These are phyloP conservation scores for Daldinia eschscholtzii DNA, from an alignment of 2,329 filamentous ascomycete genomes.

Conservation along the genomic window DNA sequence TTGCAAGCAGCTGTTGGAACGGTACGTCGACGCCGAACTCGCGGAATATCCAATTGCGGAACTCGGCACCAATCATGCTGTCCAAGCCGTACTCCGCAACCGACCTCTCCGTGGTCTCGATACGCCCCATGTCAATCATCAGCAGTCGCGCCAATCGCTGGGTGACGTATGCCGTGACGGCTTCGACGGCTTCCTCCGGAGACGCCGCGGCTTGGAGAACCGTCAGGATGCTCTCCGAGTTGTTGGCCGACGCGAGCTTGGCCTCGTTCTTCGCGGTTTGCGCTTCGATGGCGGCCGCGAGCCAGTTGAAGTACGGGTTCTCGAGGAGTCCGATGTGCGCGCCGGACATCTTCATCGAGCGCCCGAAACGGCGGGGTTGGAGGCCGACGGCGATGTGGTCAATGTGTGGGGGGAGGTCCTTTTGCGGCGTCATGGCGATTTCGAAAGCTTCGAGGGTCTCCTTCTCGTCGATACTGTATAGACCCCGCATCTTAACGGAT, in stretches of 20 bases:
- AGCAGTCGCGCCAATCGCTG: conserved; percentile 45
- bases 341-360: conserved; percentile 43
- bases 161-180: conserved; percentile 39
- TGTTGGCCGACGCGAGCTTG: not conserved
- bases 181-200: conserved; percentile 25
- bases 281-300: not conserved
- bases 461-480: conserved; percentile 41
- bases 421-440: conserved; percentile 43
- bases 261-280: not conserved
- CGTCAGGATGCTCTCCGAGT: not conserved
- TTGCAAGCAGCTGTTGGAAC: conserved; percentile 55
- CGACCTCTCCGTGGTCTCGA: conserved; percentile 43
- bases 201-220: not conserved
- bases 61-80: conserved; percentile 55
- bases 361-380: conserved; percentile 22
- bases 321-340: not conserved
- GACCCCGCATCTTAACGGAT: conserved; percentile 33
- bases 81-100: conserved; percentile 54
- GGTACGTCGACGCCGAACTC: conserved; percentile 56
- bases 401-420: not conserved
- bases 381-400: not conserved
- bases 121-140: conserved; percentile 41
- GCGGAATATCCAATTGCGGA: conserved; percentile 55
- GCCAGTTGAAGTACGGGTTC: conserved; percentile 24
- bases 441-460: conserved; percentile 45